Evolutionary conservation across 306 rosid genomes (phyloP).

Genomic region (Ormosia emarginata): DNA sequence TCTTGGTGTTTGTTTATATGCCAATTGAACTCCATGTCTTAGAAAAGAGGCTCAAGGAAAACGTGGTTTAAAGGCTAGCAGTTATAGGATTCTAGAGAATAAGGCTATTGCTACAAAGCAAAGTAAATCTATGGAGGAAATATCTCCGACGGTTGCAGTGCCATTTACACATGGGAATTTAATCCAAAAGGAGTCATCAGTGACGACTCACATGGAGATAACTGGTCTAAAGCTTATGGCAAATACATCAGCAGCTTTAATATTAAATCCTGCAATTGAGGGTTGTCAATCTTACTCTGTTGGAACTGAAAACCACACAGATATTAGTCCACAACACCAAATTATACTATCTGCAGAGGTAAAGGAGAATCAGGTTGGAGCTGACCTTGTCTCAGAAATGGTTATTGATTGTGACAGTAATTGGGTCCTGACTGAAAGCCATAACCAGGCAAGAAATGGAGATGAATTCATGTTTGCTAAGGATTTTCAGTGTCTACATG

Average conservation of each 20-base stretch:
- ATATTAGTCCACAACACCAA: slow-evolving; percentile 20
- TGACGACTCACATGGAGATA: slow-evolving; percentile 49
- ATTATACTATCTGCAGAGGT: slow-evolving; percentile 11
- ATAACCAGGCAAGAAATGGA: slow-evolving; percentile 14
- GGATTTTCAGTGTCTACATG: slow-evolving; percentile 9
- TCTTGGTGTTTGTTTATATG: neutral
- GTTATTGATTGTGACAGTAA: neutral
- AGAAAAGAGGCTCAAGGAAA: slow-evolving; percentile 8
- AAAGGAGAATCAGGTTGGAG: slow-evolving; percentile 33
- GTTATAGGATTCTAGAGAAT: slow-evolving; percentile 23
- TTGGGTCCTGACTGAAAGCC: slow-evolving; percentile 5
- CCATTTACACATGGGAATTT: slow-evolving; percentile 55
- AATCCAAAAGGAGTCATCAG: slow-evolving; percentile 50
- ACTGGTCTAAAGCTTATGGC: slow-evolving; percentile 57
- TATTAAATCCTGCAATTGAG: slow-evolving; percentile 35
- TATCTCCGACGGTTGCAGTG: slow-evolving; percentile 53
- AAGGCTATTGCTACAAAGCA: slow-evolving; percentile 28
- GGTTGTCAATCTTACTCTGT: slow-evolving; percentile 32
- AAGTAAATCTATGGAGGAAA: slow-evolving; percentile 52
- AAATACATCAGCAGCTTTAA: slow-evolving; percentile 45
- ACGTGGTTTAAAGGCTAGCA: neutral
- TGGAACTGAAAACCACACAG: slow-evolving; percentile 22
- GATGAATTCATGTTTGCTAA: slow-evolving; percentile 20
- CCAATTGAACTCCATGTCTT: slow-evolving; percentile 21
- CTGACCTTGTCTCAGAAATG: slow-evolving; percentile 26